Base-by-base conservation (phyloP, 169 alveolate species). In the Plasmodium ovale region DNA sequence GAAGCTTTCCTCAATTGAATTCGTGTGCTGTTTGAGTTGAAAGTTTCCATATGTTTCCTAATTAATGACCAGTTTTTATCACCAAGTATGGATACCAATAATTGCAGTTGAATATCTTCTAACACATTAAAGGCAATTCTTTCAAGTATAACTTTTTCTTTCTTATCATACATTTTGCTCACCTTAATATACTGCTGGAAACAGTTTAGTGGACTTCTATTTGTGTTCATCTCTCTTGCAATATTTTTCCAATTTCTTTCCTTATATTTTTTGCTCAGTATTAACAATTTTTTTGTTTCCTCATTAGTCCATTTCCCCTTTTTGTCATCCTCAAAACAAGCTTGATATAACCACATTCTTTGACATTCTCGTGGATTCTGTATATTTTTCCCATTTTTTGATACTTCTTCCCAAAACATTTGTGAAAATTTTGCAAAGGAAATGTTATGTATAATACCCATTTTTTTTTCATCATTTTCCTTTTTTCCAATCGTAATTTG, bases 121-220 rank as follows among this genome's bases (percentile, higher is more conserved):
- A 85, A 25, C 51, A 37, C 77, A 54, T 85, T 85, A 64, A 85
- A 85, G 19, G 77, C 91, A 54, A 85, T 68, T 85, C 91, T 85
- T 54, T 85, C 87, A 0, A 69, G 25, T 85, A 21, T 85, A 3
- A 25, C 29, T 27, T 54, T 85, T 39, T 69, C 72, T 25, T 56
- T 37, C 27, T n/a, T 19, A 19, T 69, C 87, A 68, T 85, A 69
- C 44, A 85, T 29, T 85, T 85, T 85, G 23, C 49, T 85, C 58
- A 85, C n/a, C 49, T 56, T 85, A 39, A 85, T 37, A 68, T 68
- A 85, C 69, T 85, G 56, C 35, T 68, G 65, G 37, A 85, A 85
- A 69, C 91, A 85, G 7, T 56, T 39, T 14, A 85, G 33, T 7
- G 91, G 91, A 21, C 91, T 85, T 68, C 85, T 68, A 39, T 85